Percentiles rank a stretch among this genome's conserved stretches.
Conservation (phyloP, 2,329 filamentous ascomycete genomes). For the Hypomyces rosellus region DNA sequence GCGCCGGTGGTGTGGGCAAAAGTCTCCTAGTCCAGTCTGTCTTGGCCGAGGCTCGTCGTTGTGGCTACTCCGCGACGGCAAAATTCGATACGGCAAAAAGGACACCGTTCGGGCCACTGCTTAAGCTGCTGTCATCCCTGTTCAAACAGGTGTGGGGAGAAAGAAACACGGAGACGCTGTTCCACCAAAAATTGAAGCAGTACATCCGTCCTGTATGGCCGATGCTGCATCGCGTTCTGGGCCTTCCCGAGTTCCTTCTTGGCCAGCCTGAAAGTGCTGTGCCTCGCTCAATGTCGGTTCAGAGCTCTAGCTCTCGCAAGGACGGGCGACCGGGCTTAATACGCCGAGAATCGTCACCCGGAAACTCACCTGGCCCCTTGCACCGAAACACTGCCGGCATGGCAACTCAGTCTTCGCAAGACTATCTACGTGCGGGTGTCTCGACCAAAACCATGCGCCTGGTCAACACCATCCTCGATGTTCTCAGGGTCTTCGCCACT, state of each 20-base stretch:
- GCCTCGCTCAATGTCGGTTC: constrained; percentile 31
- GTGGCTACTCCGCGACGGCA: constrained; percentile 59
- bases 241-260: constrained; percentile 63
- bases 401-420: constrained; percentile 48
- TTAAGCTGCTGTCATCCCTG: constrained; percentile 58
- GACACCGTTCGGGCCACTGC: constrained; percentile 56
- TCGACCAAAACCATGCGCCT: constrained; percentile 64
- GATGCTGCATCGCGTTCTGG: constrained; percentile 54
- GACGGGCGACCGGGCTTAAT: constrained; percentile 28
- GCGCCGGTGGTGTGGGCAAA: constrained; percentile 58
- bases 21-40: constrained; percentile 59
- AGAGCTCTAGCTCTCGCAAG: constrained; percentile 25
- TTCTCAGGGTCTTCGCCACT: constrained; percentile 71
- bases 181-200: constrained; percentile 55
- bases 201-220: constrained; percentile 60
- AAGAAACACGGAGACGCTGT: constrained; percentile 56
- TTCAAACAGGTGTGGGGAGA: constrained; percentile 65
- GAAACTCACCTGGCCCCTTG: constrained; percentile 33
- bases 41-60: constrained; percentile 52
- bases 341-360: constrained; percentile 45
- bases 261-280: constrained; percentile 39
- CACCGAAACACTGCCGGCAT: constrained; percentile 29
- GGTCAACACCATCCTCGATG: constrained; percentile 83
- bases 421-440: constrained; percentile 52
- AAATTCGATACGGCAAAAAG: constrained; percentile 59